These are phyloP conservation scores for Macadamia tetraphylla DNA, from an alignment of 164 flowering plant genomes.

Conservation along the genomic window DNA sequence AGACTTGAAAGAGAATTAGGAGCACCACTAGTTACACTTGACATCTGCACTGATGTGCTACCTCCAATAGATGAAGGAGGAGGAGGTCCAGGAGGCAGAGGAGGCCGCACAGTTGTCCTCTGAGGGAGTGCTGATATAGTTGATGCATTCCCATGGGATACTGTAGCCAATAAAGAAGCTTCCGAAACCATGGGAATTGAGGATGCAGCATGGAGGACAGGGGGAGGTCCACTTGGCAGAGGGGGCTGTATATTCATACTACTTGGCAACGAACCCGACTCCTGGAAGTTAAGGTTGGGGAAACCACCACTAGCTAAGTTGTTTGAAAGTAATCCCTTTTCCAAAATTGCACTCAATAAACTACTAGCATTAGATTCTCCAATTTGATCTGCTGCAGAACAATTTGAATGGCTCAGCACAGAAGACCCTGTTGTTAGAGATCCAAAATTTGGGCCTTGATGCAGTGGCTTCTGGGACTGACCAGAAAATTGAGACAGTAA, in stretches of 20 bases:
- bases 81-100: conserved; percentile 44
- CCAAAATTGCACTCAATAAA: conserved; percentile 56
- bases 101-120: conserved; percentile 27
- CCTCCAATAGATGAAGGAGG: conserved; percentile 27
- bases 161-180: conserved; percentile 16
- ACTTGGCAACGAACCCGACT: conserved; percentile 17
- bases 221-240: conserved; percentile 39
- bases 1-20: conserved; percentile 60
- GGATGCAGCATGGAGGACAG: conserved; percentile 20
- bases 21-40: conserved; percentile 23
- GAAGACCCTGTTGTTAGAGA: conserved; percentile 19
- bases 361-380: conserved; percentile 42
- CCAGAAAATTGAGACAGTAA: conserved; percentile 25
- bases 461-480: conserved; percentile 19
- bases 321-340: conserved; percentile 45
- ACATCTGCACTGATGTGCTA: conserved; percentile 23
- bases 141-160: conserved; percentile 19
- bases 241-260: conserved; percentile 31
- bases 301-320: conserved; percentile 18
- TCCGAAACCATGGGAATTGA: conserved; percentile 20
- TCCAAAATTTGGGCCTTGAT: conserved; percentile 19
- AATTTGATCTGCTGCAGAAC: conserved; percentile 23
- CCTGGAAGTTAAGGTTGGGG: conserved; percentile 21
- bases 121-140: conserved; percentile 13
- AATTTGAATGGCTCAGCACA: conserved; percentile 21